Percentiles rank a stretch among this genome's conserved stretches.
These are phyloP conservation scores for Boletus insuetus DNA, from an alignment of 768 basidiomycete genomes.

Conservation along the genomic window DNA sequence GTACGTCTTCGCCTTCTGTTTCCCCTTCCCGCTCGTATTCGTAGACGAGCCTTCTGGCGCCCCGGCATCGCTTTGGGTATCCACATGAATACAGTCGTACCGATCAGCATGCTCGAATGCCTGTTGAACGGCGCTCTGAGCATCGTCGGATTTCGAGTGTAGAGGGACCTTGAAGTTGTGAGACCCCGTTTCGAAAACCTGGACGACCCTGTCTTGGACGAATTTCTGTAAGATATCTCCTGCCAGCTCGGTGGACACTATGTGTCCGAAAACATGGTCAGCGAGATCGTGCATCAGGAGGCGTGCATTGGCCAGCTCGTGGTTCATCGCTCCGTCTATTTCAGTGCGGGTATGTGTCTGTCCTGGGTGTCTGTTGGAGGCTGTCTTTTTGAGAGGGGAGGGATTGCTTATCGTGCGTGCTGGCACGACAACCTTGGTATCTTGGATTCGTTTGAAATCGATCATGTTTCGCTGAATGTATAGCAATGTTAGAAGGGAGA, in stretches of 20 bases:
- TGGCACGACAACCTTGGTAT: background rate
- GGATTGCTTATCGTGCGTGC: background rate
- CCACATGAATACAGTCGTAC: background rate
- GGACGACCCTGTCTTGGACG: background rate
- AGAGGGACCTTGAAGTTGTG: background rate
- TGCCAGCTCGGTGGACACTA: background rate
- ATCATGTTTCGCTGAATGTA: background rate
- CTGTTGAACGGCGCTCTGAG: background rate
- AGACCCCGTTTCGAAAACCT: background rate
- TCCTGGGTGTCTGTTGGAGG: background rate
- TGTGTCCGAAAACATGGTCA: constrained; percentile 3
- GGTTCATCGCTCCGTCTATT: background rate
- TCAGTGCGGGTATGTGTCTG: background rate
- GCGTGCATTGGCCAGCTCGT: constrained; percentile 8
- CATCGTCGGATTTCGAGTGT: background rate
- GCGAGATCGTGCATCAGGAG: constrained; percentile 12
- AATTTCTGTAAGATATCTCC: background rate
- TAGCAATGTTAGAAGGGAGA: background rate
- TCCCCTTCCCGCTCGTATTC: background rate
- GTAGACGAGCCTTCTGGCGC: background rate
- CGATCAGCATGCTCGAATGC: constrained; percentile 3
- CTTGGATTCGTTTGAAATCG: background rate
- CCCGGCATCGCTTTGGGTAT: background rate
- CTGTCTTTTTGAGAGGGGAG: constrained; percentile 1
- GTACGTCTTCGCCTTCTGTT: background rate